phyloP scores from a whole-genome alignment of 2,329 filamentous ascomycete genomes.

The Periconia sp. region DNA sequence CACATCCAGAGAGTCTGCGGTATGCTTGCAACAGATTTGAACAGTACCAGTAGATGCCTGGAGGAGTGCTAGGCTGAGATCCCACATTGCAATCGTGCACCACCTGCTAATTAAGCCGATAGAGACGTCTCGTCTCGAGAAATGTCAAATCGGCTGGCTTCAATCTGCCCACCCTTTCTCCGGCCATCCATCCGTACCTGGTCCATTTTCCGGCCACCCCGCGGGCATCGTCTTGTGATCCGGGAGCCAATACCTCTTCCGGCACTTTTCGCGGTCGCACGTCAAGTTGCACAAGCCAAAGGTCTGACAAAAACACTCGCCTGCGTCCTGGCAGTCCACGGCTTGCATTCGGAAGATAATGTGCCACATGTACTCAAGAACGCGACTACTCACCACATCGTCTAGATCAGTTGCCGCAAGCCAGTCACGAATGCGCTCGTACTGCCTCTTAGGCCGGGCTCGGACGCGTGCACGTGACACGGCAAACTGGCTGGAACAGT shows the following conservation, averaged over 20 bases:
- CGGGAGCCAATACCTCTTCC: slow-evolving; percentile 60
- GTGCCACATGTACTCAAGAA: slow-evolving; percentile 60
- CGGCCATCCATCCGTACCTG: slow-evolving; percentile 21
- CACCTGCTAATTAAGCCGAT: too few species aligned
- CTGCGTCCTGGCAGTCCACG: slow-evolving; percentile 61
- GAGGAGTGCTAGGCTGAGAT: too few species aligned
- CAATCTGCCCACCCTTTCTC: slow-evolving; percentile 22
- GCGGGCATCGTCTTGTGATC: slow-evolving; percentile 57
- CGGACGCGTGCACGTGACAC: slow-evolving; percentile 48
- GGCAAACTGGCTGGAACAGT: slow-evolving; percentile 56
- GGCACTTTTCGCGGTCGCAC: slow-evolving; percentile 49
- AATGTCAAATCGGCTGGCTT: background rate
- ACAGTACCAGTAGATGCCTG: too few species aligned
- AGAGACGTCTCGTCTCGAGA: too few species aligned
- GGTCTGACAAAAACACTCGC: slow-evolving; percentile 65
- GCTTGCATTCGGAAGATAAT: slow-evolving; percentile 35
- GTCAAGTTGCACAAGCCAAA: slow-evolving; percentile 61
- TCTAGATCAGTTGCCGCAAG: slow-evolving; percentile 46
- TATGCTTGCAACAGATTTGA: too few species aligned
- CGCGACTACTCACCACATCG: slow-evolving; percentile 52
- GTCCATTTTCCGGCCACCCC: slow-evolving; percentile 60
- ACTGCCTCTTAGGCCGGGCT: slow-evolving; percentile 47
- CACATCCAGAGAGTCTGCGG: too few species aligned
- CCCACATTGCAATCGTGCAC: too few species aligned
- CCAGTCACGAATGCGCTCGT: slow-evolving; percentile 51